Evolutionary conservation across 495 filamentous ascomycete genomes (phyloP), one percentile per base, ranked within the genome.

Genomic region (Massariosphaeria phaeospora): DNA sequence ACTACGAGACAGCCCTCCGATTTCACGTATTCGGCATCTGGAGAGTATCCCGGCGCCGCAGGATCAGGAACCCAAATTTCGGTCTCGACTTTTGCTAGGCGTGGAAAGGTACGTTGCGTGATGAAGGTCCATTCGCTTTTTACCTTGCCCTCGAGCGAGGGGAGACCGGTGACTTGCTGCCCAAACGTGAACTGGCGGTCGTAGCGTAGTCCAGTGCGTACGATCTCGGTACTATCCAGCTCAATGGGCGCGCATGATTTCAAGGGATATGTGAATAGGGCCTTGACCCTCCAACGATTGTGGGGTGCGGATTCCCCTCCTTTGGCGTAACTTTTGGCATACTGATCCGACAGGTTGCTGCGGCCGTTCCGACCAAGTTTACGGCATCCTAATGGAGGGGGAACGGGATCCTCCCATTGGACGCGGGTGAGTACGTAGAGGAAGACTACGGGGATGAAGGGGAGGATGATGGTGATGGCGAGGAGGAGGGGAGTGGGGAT

Each of bases 191-290:
- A 95, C 59, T 88, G 81, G 1, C 91, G 83, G 67, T 97, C 91
- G 67, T 84, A 86, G 66, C 85, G 76, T 39, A 97, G 75, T 2
- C 91, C 91, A 13, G 81, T 82, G 4, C 79, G 66, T 24, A 90
- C 70, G 3, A 95, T 77, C 43, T 82, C 80, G 36, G 79, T 82
- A 45, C 74, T 63, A 47, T 78, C 70, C 45, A 96, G 65, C 69
- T 95, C 88, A 17, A 96, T 81, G 12, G 84, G 87, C 55, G 76
- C 74, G 66, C 91, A 96, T 52, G 85, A 88, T 72, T 96, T 96
- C 61, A 96, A 72, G 0, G 91, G 91, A 67, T 91, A 95, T 34
- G 88, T 83, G 73, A 84, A 90, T 33, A 96, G 76, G 41, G 85
- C 86, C 67, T 89, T 89, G 59, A 96, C 74, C 18, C 66, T 76